Percentiles rank a stretch among this genome's conserved stretches.
These are phyloP conservation scores for Parathielavia hyrcaniae DNA, from an alignment of 495 filamentous ascomycete genomes.

Conservation along the genomic window DNA sequence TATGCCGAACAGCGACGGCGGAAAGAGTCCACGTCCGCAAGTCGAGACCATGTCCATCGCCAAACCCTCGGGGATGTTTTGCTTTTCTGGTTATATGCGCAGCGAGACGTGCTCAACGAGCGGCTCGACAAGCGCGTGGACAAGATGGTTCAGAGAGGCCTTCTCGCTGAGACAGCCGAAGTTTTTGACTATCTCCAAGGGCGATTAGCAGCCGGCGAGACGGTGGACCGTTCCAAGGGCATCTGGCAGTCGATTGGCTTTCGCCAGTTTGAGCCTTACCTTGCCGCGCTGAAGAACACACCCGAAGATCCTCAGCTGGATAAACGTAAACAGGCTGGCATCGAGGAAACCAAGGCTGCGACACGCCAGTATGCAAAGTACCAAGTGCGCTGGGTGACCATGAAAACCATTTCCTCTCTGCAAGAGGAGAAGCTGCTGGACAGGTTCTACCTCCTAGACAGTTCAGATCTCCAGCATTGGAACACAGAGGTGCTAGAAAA, in stretches of 20 bases:
- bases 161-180: slow-evolving; percentile 58
- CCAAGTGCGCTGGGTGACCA: slow-evolving; percentile 80
- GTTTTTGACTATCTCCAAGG: slow-evolving; percentile 52
- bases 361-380: slow-evolving; percentile 81
- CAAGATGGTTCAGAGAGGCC: slow-evolving; percentile 70
- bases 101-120: slow-evolving; percentile 55
- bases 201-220: slow-evolving; percentile 43
- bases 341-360: slow-evolving; percentile 60
- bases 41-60: slow-evolving; percentile 12
- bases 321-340: slow-evolving; percentile 31
- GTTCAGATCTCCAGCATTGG: slow-evolving; percentile 56
- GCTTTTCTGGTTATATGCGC: slow-evolving; percentile 82
- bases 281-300: slow-evolving; percentile 45
- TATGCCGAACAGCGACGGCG: slow-evolving; percentile 65
- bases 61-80: slow-evolving; percentile 56
- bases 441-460: slow-evolving; percentile 69
- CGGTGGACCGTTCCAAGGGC: slow-evolving; percentile 65
- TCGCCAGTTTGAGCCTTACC: slow-evolving; percentile 75
- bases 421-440: slow-evolving; percentile 44
- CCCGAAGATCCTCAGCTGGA: slow-evolving; percentile 33
- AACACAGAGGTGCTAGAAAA: slow-evolving; percentile 52
- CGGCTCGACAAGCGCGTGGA: slow-evolving; percentile 73
- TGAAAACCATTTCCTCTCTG: slow-evolving; percentile 66
- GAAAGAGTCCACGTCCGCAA: slow-evolving; percentile 26
- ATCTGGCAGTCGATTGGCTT: slow-evolving; percentile 97